phyloP scores from a whole-genome alignment of 2,329 filamentous ascomycete genomes.

The Metarhizium rileyi region DNA sequence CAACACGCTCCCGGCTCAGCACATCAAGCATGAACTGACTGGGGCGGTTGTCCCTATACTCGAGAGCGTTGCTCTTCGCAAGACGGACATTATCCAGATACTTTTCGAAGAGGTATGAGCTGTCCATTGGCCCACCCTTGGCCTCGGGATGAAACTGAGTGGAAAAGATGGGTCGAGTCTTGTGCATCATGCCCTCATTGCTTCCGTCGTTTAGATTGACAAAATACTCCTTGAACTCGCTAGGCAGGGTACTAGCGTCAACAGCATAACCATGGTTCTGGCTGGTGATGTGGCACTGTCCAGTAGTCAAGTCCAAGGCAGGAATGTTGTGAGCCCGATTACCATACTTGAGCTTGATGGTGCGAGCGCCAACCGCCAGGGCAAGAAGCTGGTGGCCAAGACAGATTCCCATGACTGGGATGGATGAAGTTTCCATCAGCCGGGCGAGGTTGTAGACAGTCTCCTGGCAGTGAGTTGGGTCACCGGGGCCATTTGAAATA shows the following conservation, averaged over 20 bases:
- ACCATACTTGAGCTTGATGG: conserved; percentile 97
- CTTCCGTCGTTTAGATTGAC: conserved; percentile 95
- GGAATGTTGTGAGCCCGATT: conserved; percentile 99
- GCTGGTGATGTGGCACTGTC: conserved; percentile 95
- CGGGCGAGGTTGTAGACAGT: conserved; percentile 88
- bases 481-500: conserved; percentile 97
- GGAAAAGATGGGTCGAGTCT: conserved; percentile 90
- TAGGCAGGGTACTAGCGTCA: conserved; percentile 69
- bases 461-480: conserved; percentile 91
- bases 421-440: conserved; percentile 81
- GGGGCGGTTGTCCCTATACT: conserved; percentile 79
- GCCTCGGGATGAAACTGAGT: conserved; percentile 99
- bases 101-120: conserved; percentile 90
- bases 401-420: conserved; percentile 96
- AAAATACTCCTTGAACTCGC: conserved; percentile 95
- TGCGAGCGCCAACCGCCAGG: conserved; percentile 76
- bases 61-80: conserved; percentile 75
- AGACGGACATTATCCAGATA: conserved; percentile 83
- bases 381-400: conserved; percentile 94
- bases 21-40: conserved; percentile 84
- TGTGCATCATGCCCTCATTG: conserved; percentile 97
- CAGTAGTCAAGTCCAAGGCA: conserved; percentile 85
- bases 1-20: conserved; percentile 87
- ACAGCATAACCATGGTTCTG: conserved; percentile 99
- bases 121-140: conserved; percentile 94